A percentile compares a stretch with the other conserved stretches of the same genome.
Conservation (phyloP, 345 rosid genomes). For the Acer yangbiense region DNA sequence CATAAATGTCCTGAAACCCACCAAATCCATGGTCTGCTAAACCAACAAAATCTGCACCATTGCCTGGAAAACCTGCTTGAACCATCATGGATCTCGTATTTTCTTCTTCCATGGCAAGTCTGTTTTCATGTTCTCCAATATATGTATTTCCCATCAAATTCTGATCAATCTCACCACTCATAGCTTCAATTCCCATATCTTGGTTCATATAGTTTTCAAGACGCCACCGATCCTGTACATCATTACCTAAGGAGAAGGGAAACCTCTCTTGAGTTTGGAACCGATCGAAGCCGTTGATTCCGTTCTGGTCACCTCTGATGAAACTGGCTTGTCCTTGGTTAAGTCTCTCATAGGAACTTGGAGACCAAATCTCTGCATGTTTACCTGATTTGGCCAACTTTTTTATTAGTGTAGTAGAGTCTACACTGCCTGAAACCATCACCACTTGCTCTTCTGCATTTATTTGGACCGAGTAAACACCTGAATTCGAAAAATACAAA, state of each 20-base stretch:
- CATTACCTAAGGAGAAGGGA: constrained; percentile 29
- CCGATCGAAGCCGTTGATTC: constrained; percentile 10
- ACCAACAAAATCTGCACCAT: constrained; percentile 18
- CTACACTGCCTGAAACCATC: constrained; percentile 57
- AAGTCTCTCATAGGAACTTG: constrained; percentile 20
- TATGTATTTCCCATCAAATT: constrained; percentile 12
- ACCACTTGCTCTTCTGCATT: constrained; percentile 55
- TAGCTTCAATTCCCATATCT: constrained; percentile 5
- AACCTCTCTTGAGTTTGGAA: constrained; percentile 20
- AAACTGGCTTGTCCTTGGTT: constrained; percentile 19
- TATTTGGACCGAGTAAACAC: constrained; percentile 61
- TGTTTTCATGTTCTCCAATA: constrained; percentile 17
- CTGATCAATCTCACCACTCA: constrained; percentile 1
- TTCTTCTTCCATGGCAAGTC: not conserved
- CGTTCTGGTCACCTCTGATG: not conserved
- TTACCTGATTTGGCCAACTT: constrained; percentile 60
- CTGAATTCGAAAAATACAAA: constrained; percentile 33
- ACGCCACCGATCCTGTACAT: constrained; percentile 12
- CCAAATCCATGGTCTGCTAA: constrained; percentile 17
- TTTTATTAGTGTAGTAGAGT: constrained; percentile 46
- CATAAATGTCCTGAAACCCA: constrained; percentile 11
- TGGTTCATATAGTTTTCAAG: constrained; percentile 19
- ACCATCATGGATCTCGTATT: constrained; percentile 12
- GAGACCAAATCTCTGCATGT: constrained; percentile 55
- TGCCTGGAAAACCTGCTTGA: constrained; percentile 17